Conservation (phyloP, 345 rosid genomes). For the Pugionium dolabratum region DNA sequence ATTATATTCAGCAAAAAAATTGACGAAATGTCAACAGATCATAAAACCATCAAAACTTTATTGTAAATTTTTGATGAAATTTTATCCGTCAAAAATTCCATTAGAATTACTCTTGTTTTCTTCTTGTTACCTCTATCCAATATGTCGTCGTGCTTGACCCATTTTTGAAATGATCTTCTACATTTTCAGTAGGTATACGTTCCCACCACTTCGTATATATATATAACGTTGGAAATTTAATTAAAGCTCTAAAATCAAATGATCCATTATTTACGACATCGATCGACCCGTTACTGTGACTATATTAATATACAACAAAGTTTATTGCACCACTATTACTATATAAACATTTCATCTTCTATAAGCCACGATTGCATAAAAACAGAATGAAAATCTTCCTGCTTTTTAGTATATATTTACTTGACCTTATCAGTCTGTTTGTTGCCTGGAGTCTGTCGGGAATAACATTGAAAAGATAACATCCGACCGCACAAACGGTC, state of each 20-base stretch:
- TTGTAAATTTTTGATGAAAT: too few relatives aligned
- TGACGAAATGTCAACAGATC: too few relatives aligned
- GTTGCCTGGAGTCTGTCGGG: constrained; percentile 22
- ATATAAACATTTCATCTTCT: background rate
- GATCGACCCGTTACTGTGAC: background rate
- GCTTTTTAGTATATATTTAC: background rate
- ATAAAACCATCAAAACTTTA: too few relatives aligned
- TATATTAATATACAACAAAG: background rate
- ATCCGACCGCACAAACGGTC: constrained; percentile 35
- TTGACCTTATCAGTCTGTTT: background rate
- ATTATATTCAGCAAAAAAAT: too few relatives aligned
- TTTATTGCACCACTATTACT: background rate
- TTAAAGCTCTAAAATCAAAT: background rate
- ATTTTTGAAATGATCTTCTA: too few relatives aligned
- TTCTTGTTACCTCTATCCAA: too few relatives aligned
- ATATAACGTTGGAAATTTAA: background rate
- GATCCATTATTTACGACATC: constrained; percentile 6
- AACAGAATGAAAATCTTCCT: background rate
- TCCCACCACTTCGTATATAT: background rate
- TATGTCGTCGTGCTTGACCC: too few relatives aligned
- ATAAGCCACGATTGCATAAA: background rate
- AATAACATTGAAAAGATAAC: constrained; percentile 20
- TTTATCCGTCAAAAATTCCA: too few relatives aligned
- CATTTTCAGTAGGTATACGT: too few relatives aligned
- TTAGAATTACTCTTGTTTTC: too few relatives aligned